Percentiles rank a stretch among this genome's conserved stretches.
These are phyloP conservation scores for Trypanosoma theileri DNA, from an alignment of 208 protist genomes.

Conservation along the genomic window DNA sequence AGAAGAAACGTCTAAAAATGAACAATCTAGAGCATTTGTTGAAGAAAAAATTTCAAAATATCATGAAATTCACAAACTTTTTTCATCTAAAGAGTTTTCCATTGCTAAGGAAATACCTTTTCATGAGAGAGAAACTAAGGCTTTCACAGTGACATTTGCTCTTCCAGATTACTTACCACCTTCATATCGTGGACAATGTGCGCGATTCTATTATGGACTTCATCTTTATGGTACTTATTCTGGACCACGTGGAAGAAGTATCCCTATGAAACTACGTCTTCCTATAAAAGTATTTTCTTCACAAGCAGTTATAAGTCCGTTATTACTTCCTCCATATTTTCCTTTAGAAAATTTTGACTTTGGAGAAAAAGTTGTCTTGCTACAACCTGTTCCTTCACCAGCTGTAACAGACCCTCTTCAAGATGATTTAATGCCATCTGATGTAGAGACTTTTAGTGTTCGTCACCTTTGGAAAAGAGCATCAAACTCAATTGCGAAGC, in stretches of 20 bases:
- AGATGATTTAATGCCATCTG: conserved; percentile 26
- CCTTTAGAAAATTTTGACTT: conserved; percentile 36
- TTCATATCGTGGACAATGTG: conserved; percentile 41
- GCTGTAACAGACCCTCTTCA: conserved; percentile 35
- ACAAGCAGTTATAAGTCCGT: conserved; percentile 12
- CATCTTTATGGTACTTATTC: conserved; percentile 9
- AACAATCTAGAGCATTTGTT: background rate
- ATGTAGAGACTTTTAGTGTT: conserved; percentile 32
- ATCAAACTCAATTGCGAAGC: conserved; percentile 18
- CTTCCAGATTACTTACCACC: conserved; percentile 54
- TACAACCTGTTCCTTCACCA: conserved; percentile 34
- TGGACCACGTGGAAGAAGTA: background rate
- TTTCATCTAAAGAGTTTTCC: conserved; percentile 23
- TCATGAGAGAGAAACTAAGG: conserved; percentile 26
- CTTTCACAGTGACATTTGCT: conserved; percentile 31
- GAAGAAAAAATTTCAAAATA: conserved; percentile 6
- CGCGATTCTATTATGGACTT: conserved; percentile 29
- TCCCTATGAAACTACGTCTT: conserved; percentile 6
- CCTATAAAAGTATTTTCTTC: conserved; percentile 24
- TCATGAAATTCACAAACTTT: conserved; percentile 20
- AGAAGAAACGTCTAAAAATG: background rate
- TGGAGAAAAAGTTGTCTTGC: conserved; percentile 26
- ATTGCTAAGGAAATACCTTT: conserved; percentile 17
- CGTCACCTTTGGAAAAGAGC: conserved; percentile 20
- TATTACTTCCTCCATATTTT: conserved; percentile 33